Percentiles rank a stretch among this genome's conserved stretches.
Evolutionary conservation across 78 protist genomes (phyloP).

Genomic region (Dictyostelium firmibasis): DNA sequence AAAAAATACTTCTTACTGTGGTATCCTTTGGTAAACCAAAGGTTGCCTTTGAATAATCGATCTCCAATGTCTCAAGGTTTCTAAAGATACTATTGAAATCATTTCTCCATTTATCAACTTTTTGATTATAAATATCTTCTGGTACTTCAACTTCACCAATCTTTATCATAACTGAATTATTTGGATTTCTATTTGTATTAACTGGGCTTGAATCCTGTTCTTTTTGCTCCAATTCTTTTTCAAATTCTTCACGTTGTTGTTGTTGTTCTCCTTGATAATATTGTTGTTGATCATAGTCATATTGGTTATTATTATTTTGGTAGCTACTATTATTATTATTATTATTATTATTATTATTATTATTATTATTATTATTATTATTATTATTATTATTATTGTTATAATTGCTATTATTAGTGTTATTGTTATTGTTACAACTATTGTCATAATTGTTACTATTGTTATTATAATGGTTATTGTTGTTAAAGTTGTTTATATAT

Average conservation of each 20-base stretch:
- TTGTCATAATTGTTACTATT: not conserved
- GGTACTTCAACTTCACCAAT: not conserved
- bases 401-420: not conserved
- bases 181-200: not conserved
- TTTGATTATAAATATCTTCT: not conserved
- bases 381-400: not conserved
- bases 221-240: not conserved
- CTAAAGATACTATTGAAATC: not conserved
- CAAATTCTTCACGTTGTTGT: conserved; percentile 16
- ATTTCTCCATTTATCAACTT: conserved; percentile 13
- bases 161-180: not conserved
- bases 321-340: not conserved
- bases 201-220: not conserved
- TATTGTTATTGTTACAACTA: not conserved
- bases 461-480: not conserved
- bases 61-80: not conserved
- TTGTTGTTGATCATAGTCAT: not conserved
- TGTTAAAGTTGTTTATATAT: not conserved
- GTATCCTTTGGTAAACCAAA: conserved; percentile 4
- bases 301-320: not conserved
- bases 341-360: not conserved
- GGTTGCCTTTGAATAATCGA: not conserved
- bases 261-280: not conserved
- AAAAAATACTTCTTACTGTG: conserved; percentile 33
- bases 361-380: not conserved